Evolutionary conservation across 2,329 filamentous ascomycete species (phyloP).

Genomic region (Paradendryphiella salina): DNA sequence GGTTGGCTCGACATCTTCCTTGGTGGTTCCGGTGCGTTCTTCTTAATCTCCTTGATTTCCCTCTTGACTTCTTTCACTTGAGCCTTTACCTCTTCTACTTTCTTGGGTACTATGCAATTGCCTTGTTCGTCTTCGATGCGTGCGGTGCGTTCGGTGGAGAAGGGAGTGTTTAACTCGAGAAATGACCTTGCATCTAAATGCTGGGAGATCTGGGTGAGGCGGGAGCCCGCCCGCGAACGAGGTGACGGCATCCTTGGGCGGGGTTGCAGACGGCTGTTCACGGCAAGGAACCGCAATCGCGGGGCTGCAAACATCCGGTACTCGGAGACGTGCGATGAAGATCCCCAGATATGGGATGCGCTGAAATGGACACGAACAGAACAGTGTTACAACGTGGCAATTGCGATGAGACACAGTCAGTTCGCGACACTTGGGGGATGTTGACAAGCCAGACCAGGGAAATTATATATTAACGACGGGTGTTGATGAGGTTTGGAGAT

Average conservation of each 20-base stretch:
- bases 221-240: slow-evolving; percentile 49
- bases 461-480: neutral
- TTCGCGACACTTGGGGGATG: neutral
- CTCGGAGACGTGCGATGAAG: slow-evolving; percentile 27
- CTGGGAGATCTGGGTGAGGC: slow-evolving; percentile 63
- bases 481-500: neutral
- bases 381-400: slow-evolving; percentile 1
- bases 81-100: slow-evolving; percentile 10
- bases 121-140: slow-evolving; percentile 59
- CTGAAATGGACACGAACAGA: slow-evolving; percentile 1
- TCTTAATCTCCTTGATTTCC: slow-evolving; percentile 10
- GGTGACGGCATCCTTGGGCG: slow-evolving; percentile 38
- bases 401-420: neutral
- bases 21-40: slow-evolving; percentile 21
- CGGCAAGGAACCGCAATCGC: slow-evolving; percentile 28
- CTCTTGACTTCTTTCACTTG: slow-evolving; percentile 10
- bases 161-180: slow-evolving; percentile 65
- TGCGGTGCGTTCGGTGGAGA: slow-evolving; percentile 61
- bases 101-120: slow-evolving; percentile 24
- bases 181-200: slow-evolving; percentile 61
- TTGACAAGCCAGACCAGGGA: slow-evolving; percentile 4
- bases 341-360: slow-evolving; percentile 1
- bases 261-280: slow-evolving; percentile 36
- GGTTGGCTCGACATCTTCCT: slow-evolving; percentile 60
- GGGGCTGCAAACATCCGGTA: slow-evolving; percentile 44